Evolutionary conservation across 1,284 basidiomycete genomes (phyloP), one percentile per base, ranked within the genome.

Genomic region (Ustilago sp.): DNA sequence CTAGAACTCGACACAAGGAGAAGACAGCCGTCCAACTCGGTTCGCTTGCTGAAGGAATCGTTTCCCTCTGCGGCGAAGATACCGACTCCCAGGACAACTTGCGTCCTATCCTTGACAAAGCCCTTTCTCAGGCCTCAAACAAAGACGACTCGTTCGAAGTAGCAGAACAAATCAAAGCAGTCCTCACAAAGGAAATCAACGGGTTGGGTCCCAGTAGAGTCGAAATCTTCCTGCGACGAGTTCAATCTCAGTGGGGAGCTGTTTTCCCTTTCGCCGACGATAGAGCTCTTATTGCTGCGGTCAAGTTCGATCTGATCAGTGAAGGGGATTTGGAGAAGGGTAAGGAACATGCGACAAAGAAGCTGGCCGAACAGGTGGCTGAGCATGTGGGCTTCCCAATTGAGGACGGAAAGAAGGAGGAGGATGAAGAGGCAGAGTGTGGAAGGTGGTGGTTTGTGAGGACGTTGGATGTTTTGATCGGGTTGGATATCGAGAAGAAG

Each of bases 1-100:
- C 79, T 2, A 54, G 77, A 12, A 80, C 79, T 2, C 79, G 79
- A 62, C 79, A 80, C 35, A 80, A 80, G 43, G 79, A 79, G 45
- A 80, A 80, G 64, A 77, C 77, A 0, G 77, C 79, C 15, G 67
- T 63, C 11, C 79, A 80, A 63, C 57, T 80, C 2, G 79, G 77
- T 0, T 63, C 52, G 11, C 63, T 80, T n/a, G 73, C 77, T 4
- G 56, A 76, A 39, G 79, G 77, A 1, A 56, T 79, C 15, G 31
- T 54, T 1, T 19, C 43, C 17, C 50, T 79, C 8, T 69, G 72
- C 35, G 68, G 47, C 2, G 57, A 60, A 1, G 47, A 47, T 1
- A 48, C 50, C 5, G 63, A 67, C 8, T 59, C 61, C 5, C 35
- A 45, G 12, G 64, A 59, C 53, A 57, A 35, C 8, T 61, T 76